Evolutionary conservation across 2,329 filamentous ascomycete species (phyloP).

Genomic region (Ophiostoma sp.): DNA sequence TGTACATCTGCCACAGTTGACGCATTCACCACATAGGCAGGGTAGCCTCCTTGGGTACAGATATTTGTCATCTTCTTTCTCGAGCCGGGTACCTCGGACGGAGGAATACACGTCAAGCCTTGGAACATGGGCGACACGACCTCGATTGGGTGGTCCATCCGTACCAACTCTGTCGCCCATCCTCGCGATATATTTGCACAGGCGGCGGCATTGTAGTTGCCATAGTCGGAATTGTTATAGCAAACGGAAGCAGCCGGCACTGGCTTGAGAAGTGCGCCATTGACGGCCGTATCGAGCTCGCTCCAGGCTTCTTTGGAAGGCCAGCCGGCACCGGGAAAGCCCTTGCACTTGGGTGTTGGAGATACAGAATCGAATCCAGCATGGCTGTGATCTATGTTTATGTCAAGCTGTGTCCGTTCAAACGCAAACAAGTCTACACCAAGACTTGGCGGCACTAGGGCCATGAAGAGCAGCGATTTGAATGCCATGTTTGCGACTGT

Average conservation of each 20-base stretch:
- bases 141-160: conserved; percentile 35
- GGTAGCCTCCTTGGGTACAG: background rate
- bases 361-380: background rate
- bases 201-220: background rate
- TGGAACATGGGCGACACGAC: background rate
- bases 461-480: background rate
- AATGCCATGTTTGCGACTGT: background rate
- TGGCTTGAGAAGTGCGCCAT: background rate
- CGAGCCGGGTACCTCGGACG: background rate
- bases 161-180: conserved; percentile 10
- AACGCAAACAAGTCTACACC: background rate
- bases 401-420: background rate
- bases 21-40: background rate
- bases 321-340: background rate
- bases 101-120: background rate
- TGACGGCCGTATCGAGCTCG: background rate
- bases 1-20: background rate
- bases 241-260: background rate
- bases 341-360: background rate
- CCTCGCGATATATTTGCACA: background rate
- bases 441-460: background rate
- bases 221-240: background rate
- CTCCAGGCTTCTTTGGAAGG: background rate
- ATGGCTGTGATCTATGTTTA: background rate
- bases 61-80: background rate